These are phyloP conservation scores for Russula compacta DNA, from an alignment of 768 basidiomycete genomes.

Conservation along the genomic window DNA sequence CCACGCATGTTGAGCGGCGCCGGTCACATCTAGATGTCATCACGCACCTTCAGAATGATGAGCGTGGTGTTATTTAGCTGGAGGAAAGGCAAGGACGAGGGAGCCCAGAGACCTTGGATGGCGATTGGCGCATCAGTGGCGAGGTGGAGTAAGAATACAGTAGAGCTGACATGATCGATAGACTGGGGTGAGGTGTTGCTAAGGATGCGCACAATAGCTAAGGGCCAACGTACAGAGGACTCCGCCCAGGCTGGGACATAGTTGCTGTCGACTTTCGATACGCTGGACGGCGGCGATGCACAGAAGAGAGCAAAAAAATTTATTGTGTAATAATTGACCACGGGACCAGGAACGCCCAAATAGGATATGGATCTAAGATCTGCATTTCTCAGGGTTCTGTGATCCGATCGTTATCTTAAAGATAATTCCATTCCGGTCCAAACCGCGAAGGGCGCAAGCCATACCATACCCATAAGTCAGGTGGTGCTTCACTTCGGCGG, in stretches of 20 bases:
- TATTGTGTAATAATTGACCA: not conserved
- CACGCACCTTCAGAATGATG: conserved; percentile 62
- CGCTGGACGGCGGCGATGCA: not conserved
- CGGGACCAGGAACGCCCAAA: conserved; percentile 7
- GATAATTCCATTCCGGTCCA: conserved; percentile 2
- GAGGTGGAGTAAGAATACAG: conserved; percentile 70
- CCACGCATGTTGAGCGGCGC: not conserved
- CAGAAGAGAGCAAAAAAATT: not conserved
- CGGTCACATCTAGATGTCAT: not conserved
- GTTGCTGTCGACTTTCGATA: not conserved
- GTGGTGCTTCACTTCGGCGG: not conserved
- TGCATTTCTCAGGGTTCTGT: not conserved
- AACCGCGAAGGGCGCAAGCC: not conserved
- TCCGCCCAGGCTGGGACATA: conserved; percentile 22
- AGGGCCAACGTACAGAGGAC: conserved; percentile 17
- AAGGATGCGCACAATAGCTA: not conserved
- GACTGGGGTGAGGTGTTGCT: not conserved
- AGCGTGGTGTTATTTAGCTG: conserved; percentile 77
- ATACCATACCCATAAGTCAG: not conserved
- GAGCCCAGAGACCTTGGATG: conserved; percentile 63
- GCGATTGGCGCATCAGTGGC: conserved; percentile 72
- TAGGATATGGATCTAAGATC: conserved; percentile 4
- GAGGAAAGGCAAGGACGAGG: conserved; percentile 57
- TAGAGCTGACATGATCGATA: conserved; percentile 36
- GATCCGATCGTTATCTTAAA: conserved; percentile 12